phyloP scores from a whole-genome alignment of 352 stramenopile genomes.

The Phytophthora sojae region DNA sequence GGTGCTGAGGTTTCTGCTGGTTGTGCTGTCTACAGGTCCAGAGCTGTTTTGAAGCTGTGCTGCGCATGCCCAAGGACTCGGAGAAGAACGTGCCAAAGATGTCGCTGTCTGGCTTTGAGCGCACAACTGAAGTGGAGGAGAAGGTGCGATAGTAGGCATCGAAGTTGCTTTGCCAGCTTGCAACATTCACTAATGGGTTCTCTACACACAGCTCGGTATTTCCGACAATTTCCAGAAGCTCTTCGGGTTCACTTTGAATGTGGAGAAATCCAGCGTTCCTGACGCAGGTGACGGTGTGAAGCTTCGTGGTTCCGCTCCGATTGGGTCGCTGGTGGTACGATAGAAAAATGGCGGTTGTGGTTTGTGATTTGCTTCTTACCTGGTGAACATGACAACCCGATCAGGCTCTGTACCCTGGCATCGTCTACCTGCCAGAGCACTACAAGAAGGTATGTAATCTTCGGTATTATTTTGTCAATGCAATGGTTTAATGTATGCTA shows the following conservation, averaged over 20 bases:
- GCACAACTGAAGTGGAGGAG: conserved; percentile 39
- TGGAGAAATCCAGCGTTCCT: conserved; percentile 71
- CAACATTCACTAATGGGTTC: conserved; percentile 9
- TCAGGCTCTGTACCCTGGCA: conserved; percentile 79
- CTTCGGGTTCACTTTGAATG: conserved; percentile 76
- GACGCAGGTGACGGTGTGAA: conserved; percentile 80
- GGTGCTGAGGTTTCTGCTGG: neutral
- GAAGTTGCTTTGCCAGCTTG: neutral
- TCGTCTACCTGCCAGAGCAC: conserved; percentile 86
- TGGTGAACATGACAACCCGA: neutral
- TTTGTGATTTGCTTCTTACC: neutral
- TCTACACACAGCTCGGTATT: conserved; percentile 34
- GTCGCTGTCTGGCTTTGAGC: conserved; percentile 75
- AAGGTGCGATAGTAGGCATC: conserved; percentile 17
- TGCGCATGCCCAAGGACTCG: conserved; percentile 56
- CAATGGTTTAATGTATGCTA: neutral
- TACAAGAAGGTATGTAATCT: conserved; percentile 73
- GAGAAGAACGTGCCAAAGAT: conserved; percentile 48
- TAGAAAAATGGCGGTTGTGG: conserved; percentile 1
- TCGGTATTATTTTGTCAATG: neutral
- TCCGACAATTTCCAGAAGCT: conserved; percentile 56
- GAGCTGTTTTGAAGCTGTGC: conserved; percentile 64
- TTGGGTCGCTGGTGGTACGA: conserved; percentile 78
- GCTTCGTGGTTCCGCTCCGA: conserved; percentile 59
- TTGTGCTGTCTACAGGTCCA: conserved; percentile 40